Percentiles rank a stretch among this genome's conserved stretches.
Evolutionary conservation across 2,329 filamentous ascomycete species (phyloP).

Genomic region (Colletotrichum chrysophilum): DNA sequence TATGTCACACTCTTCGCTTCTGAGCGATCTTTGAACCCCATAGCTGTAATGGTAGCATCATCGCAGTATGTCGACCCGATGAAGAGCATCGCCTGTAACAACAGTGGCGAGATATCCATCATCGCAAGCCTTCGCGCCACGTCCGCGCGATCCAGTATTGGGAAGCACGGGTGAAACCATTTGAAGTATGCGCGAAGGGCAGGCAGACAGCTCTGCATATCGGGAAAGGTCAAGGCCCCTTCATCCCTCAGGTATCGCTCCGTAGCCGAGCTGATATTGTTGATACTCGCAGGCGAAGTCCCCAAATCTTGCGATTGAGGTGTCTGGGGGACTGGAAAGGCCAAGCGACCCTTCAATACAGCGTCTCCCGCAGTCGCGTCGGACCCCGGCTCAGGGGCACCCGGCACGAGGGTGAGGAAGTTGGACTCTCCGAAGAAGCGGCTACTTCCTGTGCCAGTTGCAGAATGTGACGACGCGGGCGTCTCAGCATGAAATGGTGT

Average conservation of each 20-base stretch:
- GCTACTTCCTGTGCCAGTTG: background rate
- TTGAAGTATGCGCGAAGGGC: conserved; percentile 55
- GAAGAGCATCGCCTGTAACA: conserved; percentile 59
- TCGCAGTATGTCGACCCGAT: conserved; percentile 60
- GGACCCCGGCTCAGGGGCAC: background rate
- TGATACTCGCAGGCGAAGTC: conserved; percentile 4
- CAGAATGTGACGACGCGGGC: background rate
- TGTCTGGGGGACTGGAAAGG: conserved; percentile 20
- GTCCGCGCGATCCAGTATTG: conserved; percentile 53
- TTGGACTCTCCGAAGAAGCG: conserved; percentile 45
- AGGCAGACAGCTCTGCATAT: conserved; percentile 22
- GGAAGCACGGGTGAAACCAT: conserved; percentile 63
- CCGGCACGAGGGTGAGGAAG: conserved; percentile 37
- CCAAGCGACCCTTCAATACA: conserved; percentile 18
- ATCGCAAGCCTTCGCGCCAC: conserved; percentile 43
- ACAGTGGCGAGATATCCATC: conserved; percentile 50
- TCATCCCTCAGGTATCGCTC: conserved; percentile 25
- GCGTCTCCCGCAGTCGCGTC: background rate
- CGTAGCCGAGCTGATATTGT: conserved; percentile 22
- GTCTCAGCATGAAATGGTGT: conserved; percentile 13
- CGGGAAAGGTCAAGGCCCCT: conserved; percentile 24
- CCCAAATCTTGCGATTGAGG: conserved; percentile 5
- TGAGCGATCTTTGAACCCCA: conserved; percentile 53
- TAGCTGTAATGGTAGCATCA: conserved; percentile 44
- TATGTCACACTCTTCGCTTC: conserved; percentile 57